Evolutionary conservation across 352 stramenopile genomes (phyloP).

Genomic region (Phytopythium chamaehyphon): DNA sequence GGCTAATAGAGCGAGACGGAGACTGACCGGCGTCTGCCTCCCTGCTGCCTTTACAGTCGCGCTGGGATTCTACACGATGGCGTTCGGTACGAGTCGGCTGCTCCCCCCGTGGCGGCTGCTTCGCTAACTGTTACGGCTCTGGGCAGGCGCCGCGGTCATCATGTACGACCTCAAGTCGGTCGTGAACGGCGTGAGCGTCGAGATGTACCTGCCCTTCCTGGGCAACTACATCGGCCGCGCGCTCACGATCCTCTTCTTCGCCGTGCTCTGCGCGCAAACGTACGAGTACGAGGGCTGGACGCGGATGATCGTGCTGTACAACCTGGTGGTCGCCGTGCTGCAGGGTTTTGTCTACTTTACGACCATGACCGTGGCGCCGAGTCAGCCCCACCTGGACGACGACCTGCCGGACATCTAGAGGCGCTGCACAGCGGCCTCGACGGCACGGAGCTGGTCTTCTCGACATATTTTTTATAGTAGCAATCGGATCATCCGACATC

Average conservation of each 20-base stretch:
- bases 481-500: too few relatives aligned
- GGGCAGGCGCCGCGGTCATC: constrained; percentile 58
- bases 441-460: neutral
- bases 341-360: constrained; percentile 83
- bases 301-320: constrained; percentile 71
- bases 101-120: constrained; percentile 1
- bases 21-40: constrained; percentile 7
- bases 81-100: constrained; percentile 45
- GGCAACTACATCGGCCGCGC: constrained; percentile 85
- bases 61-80: constrained; percentile 82
- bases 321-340: constrained; percentile 65
- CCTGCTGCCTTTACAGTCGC: constrained; percentile 31
- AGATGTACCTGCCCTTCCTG: constrained; percentile 84
- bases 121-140: neutral
- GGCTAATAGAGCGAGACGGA: neutral
- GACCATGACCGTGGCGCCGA: constrained; percentile 63
- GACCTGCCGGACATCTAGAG: constrained; percentile 56
- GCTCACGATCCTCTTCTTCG: constrained; percentile 78
- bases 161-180: constrained; percentile 85
- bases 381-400: constrained; percentile 54
- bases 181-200: constrained; percentile 76
- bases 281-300: constrained; percentile 69
- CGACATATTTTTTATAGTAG: too few relatives aligned
- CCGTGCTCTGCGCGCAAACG: constrained; percentile 64
- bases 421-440: neutral